Conservation (phyloP, 495 filamentous ascomycete genomes). For the Trichodelitschia bisporula region DNA sequence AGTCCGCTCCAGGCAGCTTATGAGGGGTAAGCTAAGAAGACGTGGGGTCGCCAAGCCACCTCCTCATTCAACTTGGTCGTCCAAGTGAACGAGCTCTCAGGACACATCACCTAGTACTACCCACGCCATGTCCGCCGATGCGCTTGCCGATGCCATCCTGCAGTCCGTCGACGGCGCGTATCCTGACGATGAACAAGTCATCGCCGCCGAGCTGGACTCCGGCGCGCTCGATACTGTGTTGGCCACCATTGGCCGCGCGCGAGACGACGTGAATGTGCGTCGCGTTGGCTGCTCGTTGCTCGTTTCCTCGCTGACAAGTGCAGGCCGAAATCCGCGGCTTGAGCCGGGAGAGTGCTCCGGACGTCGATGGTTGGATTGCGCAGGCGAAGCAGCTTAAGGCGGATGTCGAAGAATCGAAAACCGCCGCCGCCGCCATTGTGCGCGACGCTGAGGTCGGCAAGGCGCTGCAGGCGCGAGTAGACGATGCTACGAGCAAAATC, state of each 20-base stretch:
- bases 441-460: conserved; percentile 40
- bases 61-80: too few species aligned
- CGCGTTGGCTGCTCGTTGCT: too few species aligned
- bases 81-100: too few species aligned
- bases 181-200: conserved; percentile 43
- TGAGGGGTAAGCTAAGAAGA: too few species aligned
- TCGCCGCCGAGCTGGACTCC: conserved; percentile 34
- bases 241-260: conserved; percentile 36
- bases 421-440: conserved; percentile 50
- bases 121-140: conserved; percentile 7
- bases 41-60: too few species aligned
- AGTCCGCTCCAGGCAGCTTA: background rate
- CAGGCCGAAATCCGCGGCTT: conserved; percentile 47
- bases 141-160: conserved; percentile 42
- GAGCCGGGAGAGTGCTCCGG: conserved; percentile 46
- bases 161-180: conserved; percentile 48
- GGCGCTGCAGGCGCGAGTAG: conserved; percentile 28
- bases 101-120: too few species aligned
- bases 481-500: conserved; percentile 45
- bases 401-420: conserved; percentile 51
- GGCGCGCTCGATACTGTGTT: conserved; percentile 35
- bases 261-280: conserved; percentile 41
- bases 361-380: conserved; percentile 62
- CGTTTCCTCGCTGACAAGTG: too few species aligned
- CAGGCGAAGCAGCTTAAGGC: conserved; percentile 63